Evolutionary conservation across 139 green algal genomes (phyloP).

Genomic region (Pycnococcus provasolii): DNA sequence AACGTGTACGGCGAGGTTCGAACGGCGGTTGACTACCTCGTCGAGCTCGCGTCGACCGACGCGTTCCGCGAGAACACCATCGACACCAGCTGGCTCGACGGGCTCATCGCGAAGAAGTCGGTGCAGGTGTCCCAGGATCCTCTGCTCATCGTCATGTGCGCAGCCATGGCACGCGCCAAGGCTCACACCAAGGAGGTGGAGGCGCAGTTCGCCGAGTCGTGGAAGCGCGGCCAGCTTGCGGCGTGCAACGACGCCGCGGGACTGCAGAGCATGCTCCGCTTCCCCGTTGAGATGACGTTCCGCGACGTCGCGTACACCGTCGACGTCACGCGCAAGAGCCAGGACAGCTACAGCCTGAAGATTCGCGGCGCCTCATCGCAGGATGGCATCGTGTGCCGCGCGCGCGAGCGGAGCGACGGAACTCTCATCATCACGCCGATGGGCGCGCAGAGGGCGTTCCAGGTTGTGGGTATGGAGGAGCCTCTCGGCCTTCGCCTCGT

Average conservation of each 20-base stretch:
- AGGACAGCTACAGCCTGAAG: slow-evolving; percentile 1
- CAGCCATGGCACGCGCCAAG: too few relatives aligned
- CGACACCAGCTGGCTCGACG: slow-evolving; percentile 92
- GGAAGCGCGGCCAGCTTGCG: too few relatives aligned
- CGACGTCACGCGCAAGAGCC: background rate
- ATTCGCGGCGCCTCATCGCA: background rate
- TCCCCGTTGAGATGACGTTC: slow-evolving; percentile 14
- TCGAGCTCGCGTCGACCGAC: slow-evolving; percentile 36
- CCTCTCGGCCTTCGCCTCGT: slow-evolving; percentile 72
- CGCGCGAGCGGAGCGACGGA: slow-evolving; percentile 1
- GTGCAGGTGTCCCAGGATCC: slow-evolving; percentile 28
- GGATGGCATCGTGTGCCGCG: background rate
- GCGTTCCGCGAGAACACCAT: slow-evolving; percentile 50
- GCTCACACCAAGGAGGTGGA: too few relatives aligned
- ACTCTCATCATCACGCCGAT: background rate
- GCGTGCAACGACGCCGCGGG: too few relatives aligned
- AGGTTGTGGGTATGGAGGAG: slow-evolving; percentile 51
- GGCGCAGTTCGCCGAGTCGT: too few relatives aligned
- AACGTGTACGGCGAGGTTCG: slow-evolving; percentile 89
- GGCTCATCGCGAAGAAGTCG: slow-evolving; percentile 64
- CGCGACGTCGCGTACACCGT: slow-evolving; percentile 15
- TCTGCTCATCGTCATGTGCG: too few relatives aligned
- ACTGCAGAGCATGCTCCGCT: too few relatives aligned
- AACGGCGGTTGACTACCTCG: slow-evolving; percentile 74
- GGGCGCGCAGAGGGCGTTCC: background rate